Percentiles rank a stretch among this genome's conserved stretches.
Conservation (phyloP, 2,329 filamentous ascomycete genomes). For the Aspergillus tamarii region DNA sequence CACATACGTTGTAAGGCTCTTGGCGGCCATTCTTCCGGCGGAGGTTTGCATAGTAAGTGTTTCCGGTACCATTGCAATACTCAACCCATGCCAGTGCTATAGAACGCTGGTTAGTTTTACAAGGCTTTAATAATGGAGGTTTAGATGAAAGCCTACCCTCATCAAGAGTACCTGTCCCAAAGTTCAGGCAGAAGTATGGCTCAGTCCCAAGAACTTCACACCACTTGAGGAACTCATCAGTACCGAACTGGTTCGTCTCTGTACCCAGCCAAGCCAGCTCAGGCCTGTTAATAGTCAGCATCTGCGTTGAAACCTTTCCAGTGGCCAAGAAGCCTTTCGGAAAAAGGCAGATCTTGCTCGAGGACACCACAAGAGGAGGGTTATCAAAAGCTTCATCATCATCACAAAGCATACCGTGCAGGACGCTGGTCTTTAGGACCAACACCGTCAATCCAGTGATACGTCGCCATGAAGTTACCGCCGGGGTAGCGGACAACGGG, state of each 20-base stretch:
- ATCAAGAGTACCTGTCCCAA: constrained; percentile 70
- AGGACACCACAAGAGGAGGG: background rate
- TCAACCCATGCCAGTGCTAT: constrained; percentile 75
- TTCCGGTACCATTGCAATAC: constrained; percentile 78
- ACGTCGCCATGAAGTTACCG: constrained; percentile 82
- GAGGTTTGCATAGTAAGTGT: constrained; percentile 82
- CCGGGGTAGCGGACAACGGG: constrained; percentile 81
- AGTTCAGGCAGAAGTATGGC: constrained; percentile 79
- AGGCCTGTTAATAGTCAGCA: constrained; percentile 49
- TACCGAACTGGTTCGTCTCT: constrained; percentile 79
- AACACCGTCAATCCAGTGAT: constrained; percentile 82
- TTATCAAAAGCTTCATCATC: background rate
- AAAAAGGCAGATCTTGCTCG: background rate
- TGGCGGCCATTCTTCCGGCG: constrained; percentile 74
- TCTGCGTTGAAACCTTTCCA: background rate
- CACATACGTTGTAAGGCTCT: constrained; percentile 69
- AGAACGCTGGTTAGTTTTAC: background rate
- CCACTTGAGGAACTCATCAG: constrained; percentile 85
- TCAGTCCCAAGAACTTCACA: constrained; percentile 72
- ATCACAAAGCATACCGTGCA: constrained; percentile 41
- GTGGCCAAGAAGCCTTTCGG: background rate
- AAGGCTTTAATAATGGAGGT: background rate
- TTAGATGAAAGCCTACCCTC: constrained; percentile 47
- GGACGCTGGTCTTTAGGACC: constrained; percentile 73
- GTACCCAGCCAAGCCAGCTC: constrained; percentile 79